Evolutionary conservation across 495 filamentous ascomycete species (phyloP).

Genomic region (Lentithecium fluviatile): DNA sequence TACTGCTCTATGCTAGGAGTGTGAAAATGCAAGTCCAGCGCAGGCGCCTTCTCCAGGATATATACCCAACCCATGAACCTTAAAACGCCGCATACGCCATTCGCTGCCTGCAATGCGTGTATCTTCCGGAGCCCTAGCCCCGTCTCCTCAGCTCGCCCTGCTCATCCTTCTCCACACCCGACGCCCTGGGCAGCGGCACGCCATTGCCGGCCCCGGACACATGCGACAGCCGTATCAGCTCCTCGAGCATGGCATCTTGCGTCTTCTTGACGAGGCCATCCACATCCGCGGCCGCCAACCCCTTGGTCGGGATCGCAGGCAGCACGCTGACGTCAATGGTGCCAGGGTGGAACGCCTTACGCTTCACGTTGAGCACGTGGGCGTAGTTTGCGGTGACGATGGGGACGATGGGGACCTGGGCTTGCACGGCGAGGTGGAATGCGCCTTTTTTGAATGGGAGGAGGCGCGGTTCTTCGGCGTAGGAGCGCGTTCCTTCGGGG

Average conservation of each 20-base stretch:
- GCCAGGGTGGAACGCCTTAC: constrained; percentile 68
- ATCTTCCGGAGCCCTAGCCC: neutral
- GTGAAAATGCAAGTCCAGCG: too few species aligned
- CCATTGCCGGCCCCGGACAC: constrained; percentile 11
- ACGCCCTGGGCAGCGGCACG: constrained; percentile 7
- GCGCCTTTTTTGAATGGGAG: constrained; percentile 97
- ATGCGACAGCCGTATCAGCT: constrained; percentile 50
- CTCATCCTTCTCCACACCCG: neutral
- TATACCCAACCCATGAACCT: too few species aligned
- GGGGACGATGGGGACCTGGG: constrained; percentile 87
- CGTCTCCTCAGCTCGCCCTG: neutral
- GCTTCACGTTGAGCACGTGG: constrained; percentile 71
- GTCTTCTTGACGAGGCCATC: constrained; percentile 70
- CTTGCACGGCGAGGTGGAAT: constrained; percentile 93
- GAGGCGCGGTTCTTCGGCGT: constrained; percentile 74
- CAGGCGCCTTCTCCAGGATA: too few species aligned
- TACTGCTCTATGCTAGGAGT: too few species aligned
- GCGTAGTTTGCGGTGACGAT: constrained; percentile 85
- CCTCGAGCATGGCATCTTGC: constrained; percentile 76
- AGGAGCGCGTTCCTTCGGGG: constrained; percentile 85
- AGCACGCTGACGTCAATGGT: constrained; percentile 81
- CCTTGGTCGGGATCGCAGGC: constrained; percentile 78
- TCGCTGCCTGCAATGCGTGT: too few species aligned
- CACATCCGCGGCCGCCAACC: constrained; percentile 75
- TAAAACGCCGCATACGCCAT: too few species aligned